phyloP scores from a whole-genome alignment of 2,329 filamentous ascomycete genomes.

The Paracoccidioides brasiliensis region DNA sequence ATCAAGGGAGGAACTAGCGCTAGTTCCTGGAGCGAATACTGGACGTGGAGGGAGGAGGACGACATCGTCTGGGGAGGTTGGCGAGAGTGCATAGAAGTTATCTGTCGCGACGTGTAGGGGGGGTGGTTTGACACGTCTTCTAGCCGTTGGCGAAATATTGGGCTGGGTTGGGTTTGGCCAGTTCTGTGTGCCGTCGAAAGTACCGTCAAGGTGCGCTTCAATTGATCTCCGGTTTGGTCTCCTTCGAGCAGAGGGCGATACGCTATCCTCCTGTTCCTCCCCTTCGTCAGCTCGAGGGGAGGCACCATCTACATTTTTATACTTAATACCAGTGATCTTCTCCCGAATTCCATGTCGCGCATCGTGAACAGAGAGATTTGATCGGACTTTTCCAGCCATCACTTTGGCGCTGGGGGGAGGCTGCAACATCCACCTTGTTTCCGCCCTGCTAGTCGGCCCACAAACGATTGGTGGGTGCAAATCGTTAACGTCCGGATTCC shows the following conservation, averaged over 20 bases:
- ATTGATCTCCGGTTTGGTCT: background rate
- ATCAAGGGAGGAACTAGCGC: too few species aligned
- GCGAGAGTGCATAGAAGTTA: background rate
- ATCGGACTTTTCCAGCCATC: slow-evolving; percentile 68
- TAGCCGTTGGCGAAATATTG: background rate
- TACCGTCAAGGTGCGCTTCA: background rate
- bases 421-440: slow-evolving; percentile 82
- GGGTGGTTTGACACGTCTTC: background rate
- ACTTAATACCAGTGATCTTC: background rate
- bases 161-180: too few species aligned
- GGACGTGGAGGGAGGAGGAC: background rate
- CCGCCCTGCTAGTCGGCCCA: slow-evolving; percentile 54
- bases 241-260: background rate
- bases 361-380: slow-evolving; percentile 14
- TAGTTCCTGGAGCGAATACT: background rate
- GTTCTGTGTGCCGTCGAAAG: background rate
- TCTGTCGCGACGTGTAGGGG: background rate
- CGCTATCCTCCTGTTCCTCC: background rate
- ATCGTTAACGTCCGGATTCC: slow-evolving; percentile 67
- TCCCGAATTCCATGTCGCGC: slow-evolving; percentile 8
- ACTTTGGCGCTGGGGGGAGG: slow-evolving; percentile 79
- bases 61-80: background rate
- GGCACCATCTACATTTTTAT: slow-evolving; percentile 1
- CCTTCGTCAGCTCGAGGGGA: background rate
- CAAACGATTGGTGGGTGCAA: slow-evolving; percentile 75